These are phyloP conservation scores for Abrus pulchellus DNA, from an alignment of 306 rosid genomes.

Conservation along the genomic window DNA sequence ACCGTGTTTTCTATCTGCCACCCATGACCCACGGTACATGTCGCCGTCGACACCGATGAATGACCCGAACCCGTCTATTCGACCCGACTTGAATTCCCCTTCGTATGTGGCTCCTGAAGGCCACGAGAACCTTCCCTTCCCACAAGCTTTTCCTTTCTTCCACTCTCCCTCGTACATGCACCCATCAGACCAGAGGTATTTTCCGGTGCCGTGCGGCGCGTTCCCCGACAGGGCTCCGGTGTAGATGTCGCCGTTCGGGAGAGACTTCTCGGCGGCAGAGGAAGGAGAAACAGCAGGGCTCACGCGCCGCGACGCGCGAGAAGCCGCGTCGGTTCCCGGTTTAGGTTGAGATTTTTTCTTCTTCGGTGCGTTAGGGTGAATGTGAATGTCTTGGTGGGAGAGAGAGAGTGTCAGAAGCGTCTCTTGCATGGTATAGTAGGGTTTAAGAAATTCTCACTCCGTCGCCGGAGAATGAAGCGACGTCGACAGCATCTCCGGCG, in stretches of 20 bases:
- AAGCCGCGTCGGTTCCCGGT: not conserved
- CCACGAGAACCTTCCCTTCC: conserved; percentile 64
- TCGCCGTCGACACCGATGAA: conserved; percentile 60
- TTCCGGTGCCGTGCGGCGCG: conserved; percentile 65
- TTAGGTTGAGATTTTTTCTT: conserved; percentile 47
- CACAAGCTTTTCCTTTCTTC: conserved; percentile 57
- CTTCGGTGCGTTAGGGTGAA: conserved; percentile 35
- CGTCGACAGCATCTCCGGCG: conserved; percentile 45
- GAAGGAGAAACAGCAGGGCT: conserved; percentile 49
- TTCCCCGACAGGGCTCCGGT: conserved; percentile 53
- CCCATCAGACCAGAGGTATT: conserved; percentile 67
- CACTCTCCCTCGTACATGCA: conserved; percentile 65
- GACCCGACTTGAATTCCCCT: conserved; percentile 59
- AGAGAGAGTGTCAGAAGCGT: conserved; percentile 52
- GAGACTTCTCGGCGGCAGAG: conserved; percentile 35
- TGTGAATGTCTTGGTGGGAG: conserved; percentile 44
- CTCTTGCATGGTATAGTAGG: conserved; percentile 55
- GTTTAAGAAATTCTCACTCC: not conserved
- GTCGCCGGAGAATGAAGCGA: conserved; percentile 42
- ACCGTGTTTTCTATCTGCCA: conserved; percentile 55
- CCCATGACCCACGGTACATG: conserved; percentile 53
- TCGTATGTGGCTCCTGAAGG: conserved; percentile 67
- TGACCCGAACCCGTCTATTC: conserved; percentile 59
- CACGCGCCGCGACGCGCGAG: conserved; percentile 53
- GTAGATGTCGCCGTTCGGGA: conserved; percentile 63